Evolutionary conservation across 2,329 filamentous ascomycete genomes (phyloP), one percentile per base, ranked within the genome.

Genomic region (Aureobasidium vineae): DNA sequence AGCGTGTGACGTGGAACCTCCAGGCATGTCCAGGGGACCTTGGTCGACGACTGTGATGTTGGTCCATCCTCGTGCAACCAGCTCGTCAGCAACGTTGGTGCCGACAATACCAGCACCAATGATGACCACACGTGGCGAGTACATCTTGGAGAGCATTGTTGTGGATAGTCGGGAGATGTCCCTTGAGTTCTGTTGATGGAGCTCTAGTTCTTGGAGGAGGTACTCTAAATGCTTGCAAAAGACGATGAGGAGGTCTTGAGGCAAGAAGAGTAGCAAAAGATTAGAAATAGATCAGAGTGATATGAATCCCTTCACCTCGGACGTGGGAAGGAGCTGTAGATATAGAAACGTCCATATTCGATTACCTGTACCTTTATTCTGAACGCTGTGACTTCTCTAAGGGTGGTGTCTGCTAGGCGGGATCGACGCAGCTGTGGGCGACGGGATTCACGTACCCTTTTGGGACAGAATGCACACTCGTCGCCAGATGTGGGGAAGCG

Each of bases 81-180:
- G 81, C 79, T 88, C 86, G 70, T 88, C 86, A 57, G 86, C 86
- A 57, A 88, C 76, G 68, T 88, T 88, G 66, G 82, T 81, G 54
- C 86, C 86, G 67, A 88, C 86, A 66, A 88, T 88, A 56, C 86
- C 86, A 60, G 86, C 86, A 43, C 86, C 86, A 68, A 86, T 85
- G 68, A 87, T 85, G 67, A 86, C 82, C 68, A 87, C 82, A 81
- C 82, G 0, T 82, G 82, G 63, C 41, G 63, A 65, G 28, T 65
- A 59, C 38, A 65, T 31, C 31, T 65, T 65, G 19, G 63, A 65
- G 19, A 65, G 63, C 63, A 65, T 65, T 50, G 33, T 63, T 50
- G 45, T 63, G 59, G 10, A 19, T 49, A 10, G 10, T 59, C 23
- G 45, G 38, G 23, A 49, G 6, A 1, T 8, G 36, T 41, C 47